phyloP scores from a whole-genome alignment of 2,329 filamentous ascomycete genomes.

The Xylariaceae sp. region DNA sequence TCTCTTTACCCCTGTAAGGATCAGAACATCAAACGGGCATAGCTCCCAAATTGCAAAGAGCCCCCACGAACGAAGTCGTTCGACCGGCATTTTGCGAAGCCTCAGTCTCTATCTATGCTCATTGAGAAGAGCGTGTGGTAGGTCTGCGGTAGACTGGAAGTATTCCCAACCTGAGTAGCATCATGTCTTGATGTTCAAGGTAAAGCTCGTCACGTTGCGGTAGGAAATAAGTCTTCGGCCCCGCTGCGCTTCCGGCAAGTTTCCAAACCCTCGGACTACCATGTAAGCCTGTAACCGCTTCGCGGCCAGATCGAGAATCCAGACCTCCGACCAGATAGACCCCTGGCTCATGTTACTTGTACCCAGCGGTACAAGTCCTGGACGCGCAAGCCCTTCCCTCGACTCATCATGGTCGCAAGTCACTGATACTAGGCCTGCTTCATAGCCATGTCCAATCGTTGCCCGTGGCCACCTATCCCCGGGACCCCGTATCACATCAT shows the following conservation, averaged over 20 bases:
- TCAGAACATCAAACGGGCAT: slow-evolving; percentile 27
- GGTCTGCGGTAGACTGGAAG: neutral
- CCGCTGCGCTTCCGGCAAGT: slow-evolving; percentile 10
- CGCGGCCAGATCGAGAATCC: slow-evolving; percentile 27
- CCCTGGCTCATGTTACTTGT: slow-evolving; percentile 22
- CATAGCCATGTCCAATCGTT: slow-evolving; percentile 15
- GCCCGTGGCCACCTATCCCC: slow-evolving; percentile 3
- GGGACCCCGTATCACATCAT: slow-evolving; percentile 16
- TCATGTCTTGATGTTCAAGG: neutral
- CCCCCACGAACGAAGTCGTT: slow-evolving; percentile 4
- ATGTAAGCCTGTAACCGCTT: slow-evolving; percentile 31
- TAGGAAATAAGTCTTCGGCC: neutral
- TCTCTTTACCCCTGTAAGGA: slow-evolving; percentile 17
- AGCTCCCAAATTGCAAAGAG: slow-evolving; percentile 6
- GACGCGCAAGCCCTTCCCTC: slow-evolving; percentile 6
- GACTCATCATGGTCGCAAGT: slow-evolving; percentile 10
- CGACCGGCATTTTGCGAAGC: neutral
- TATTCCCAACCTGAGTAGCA: neutral
- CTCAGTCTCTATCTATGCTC: neutral
- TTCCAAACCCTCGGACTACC: slow-evolving; percentile 12
- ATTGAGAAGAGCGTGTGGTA: neutral
- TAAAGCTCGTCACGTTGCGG: neutral
- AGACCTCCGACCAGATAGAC: slow-evolving; percentile 9
- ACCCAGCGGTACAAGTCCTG: slow-evolving; percentile 9
- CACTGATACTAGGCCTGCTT: slow-evolving; percentile 13